Conservation (phyloP, 768 basidiomycete genomes). For the Boletus coccyginus region DNA sequence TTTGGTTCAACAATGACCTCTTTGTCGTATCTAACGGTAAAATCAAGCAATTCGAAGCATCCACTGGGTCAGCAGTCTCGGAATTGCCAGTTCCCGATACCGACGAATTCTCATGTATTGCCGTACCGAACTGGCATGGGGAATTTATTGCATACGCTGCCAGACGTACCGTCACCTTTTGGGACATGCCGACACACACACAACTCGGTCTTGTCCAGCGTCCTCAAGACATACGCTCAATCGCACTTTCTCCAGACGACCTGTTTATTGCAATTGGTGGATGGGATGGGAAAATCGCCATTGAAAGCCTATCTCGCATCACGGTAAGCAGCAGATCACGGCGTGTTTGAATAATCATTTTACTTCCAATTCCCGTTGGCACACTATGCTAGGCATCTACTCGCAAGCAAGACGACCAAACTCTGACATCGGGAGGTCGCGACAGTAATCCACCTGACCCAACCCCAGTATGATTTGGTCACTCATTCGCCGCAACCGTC, state of each 20-base stretch:
- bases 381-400: too few relatives aligned
- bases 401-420: too few relatives aligned
- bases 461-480: too few relatives aligned
- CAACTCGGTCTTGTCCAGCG: not conserved
- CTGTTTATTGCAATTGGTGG: not conserved
- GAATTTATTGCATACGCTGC: not conserved
- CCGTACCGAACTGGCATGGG: not conserved
- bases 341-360: too few relatives aligned
- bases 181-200: too few relatives aligned
- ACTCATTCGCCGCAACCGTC: too few relatives aligned
- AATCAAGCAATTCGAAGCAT: not conserved
- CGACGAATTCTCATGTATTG: not conserved
- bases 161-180: too few relatives aligned
- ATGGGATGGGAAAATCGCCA: not conserved
- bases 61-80: not conserved
- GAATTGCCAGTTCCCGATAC: not conserved
- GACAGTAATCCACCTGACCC: too few relatives aligned
- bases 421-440: too few relatives aligned
- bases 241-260: not conserved
- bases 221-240: not conserved
- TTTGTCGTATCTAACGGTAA: not conserved
- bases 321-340: not conserved
- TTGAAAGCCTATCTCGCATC: not conserved
- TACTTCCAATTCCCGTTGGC: too few relatives aligned
- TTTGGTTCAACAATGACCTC: not conserved